Conservation (phyloP, 768 basidiomycete species). For the Lactarius hengduanensis region DNA sequence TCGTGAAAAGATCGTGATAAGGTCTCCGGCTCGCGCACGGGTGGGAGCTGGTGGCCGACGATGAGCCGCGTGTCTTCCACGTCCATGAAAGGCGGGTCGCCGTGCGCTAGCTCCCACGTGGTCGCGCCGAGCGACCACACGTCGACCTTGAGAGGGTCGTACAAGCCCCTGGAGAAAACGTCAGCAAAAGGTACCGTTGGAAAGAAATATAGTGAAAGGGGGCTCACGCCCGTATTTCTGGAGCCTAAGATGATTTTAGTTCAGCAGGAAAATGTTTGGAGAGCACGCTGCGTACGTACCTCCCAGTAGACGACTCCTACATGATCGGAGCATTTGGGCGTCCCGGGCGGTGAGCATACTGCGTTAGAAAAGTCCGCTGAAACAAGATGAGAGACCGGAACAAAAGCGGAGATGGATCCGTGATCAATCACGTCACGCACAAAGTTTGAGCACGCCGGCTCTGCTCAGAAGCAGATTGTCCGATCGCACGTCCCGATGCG, state of each 20-base stretch:
- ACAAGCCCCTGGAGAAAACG: constrained; percentile 20
- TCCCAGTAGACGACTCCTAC: constrained; percentile 84
- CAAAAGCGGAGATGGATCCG: not conserved
- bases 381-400: not conserved
- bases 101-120: constrained; percentile 27
- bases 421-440: constrained; percentile 37
- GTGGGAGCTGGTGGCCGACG: constrained; percentile 22
- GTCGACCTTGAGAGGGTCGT: constrained; percentile 29
- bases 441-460: constrained; percentile 69
- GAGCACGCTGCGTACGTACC: constrained; percentile 37
- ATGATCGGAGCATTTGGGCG: constrained; percentile 51
- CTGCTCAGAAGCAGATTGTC: constrained; percentile 77
- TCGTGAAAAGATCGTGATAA: constrained; percentile 30
- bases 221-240: constrained; percentile 70
- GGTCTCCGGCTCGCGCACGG: constrained; percentile 23
- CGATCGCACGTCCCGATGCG: constrained; percentile 81
- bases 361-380: constrained; percentile 79
- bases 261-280: not conserved
- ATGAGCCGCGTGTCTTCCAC: constrained; percentile 24
- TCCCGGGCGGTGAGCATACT: constrained; percentile 52
- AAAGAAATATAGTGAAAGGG: too few species aligned
- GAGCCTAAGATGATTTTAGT: constrained; percentile 43
- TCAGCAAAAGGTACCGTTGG: not conserved
- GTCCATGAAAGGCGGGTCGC: constrained; percentile 26
- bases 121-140: constrained; percentile 31